Evolutionary conservation across 805 yeast genomes (phyloP), one percentile per base, ranked within the genome.

Genomic region (Candida nitratophila): DNA sequence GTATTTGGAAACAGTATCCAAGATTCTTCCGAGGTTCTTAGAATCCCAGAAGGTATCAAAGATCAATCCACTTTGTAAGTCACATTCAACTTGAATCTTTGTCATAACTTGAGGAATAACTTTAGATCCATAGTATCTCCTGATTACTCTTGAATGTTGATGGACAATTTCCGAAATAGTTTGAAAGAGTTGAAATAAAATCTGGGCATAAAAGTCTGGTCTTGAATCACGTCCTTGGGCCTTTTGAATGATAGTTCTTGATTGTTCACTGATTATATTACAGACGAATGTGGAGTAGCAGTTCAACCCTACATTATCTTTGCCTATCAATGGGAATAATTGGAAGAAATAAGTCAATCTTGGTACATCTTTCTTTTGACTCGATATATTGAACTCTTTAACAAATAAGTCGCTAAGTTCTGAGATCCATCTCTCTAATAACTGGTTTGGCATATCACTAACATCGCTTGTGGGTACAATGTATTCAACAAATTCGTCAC

Each of bases 201-300:
- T 76, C 38, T 75, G 74, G 0, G 87, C 74, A 52, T 74, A 82
- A 27, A 72, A 69, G n/a, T 75, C 86, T 37, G 70, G 64, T 49
- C 65, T 69, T 19, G 60, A 64, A 19, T 47, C 42, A 38, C 55
- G 55, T 11, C 62, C 63, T 42, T 64, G 70, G 16, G 69, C 59
- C 30, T 66, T 68, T 15, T 75, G 74, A 42, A 89, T 72, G 45
- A 89, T 70, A 34, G 72, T 69, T 46, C 95, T 76, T 46, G 88
- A 79, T 48, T 90, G 88, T 26, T 83, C 81, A 17, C 89, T 82
- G 30, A 93, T 82, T 44, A 90, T 85, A 47, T 81, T 78, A 60
- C 96, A 86, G 38, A 93, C 85, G 60, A 91, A 93, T 55, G 74
- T 78, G 16, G 96, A 84, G 62, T 93, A 93, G 50, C 87, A 79